These are phyloP conservation scores for Saprolegnia diclina DNA, from an alignment of 352 stramenopile species.

Conservation along the genomic window DNA sequence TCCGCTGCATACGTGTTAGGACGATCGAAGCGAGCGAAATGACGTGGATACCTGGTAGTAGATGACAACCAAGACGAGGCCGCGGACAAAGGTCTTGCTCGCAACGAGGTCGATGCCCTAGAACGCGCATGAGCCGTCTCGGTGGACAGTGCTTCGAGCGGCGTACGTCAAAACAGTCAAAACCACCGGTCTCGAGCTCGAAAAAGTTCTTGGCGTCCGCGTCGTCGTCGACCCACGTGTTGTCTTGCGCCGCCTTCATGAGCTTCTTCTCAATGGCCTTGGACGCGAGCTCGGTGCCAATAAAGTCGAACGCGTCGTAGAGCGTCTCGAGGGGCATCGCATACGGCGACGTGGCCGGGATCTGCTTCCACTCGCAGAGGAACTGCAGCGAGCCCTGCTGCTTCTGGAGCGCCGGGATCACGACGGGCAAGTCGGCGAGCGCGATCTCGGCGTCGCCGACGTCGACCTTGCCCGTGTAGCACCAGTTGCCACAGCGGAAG, in stretches of 20 bases:
- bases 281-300: slow-evolving; percentile 77
- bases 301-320: slow-evolving; percentile 81
- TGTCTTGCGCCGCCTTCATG: slow-evolving; percentile 72
- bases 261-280: slow-evolving; percentile 82
- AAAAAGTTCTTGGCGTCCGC: slow-evolving; percentile 83
- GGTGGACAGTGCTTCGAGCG: background rate
- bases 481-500: slow-evolving; percentile 94
- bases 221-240: slow-evolving; percentile 89
- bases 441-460: slow-evolving; percentile 70
- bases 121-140: background rate
- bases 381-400: slow-evolving; percentile 91
- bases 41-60: slow-evolving; percentile 47
- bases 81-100: slow-evolving; percentile 82
- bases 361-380: slow-evolving; percentile 83
- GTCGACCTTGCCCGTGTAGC: slow-evolving; percentile 89
- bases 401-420: slow-evolving; percentile 90
- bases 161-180: slow-evolving; percentile 69
- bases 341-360: slow-evolving; percentile 66
- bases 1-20: slow-evolving; percentile 36
- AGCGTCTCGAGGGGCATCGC: slow-evolving; percentile 62
- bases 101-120: slow-evolving; percentile 69
- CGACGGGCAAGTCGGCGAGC: slow-evolving; percentile 81
- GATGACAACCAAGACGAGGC: slow-evolving; percentile 73
- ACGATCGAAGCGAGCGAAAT: background rate
- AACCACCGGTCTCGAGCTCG: slow-evolving; percentile 87